Conservation (phyloP, 2,329 filamentous ascomycete species). For the Fusarium concolor region DNA sequence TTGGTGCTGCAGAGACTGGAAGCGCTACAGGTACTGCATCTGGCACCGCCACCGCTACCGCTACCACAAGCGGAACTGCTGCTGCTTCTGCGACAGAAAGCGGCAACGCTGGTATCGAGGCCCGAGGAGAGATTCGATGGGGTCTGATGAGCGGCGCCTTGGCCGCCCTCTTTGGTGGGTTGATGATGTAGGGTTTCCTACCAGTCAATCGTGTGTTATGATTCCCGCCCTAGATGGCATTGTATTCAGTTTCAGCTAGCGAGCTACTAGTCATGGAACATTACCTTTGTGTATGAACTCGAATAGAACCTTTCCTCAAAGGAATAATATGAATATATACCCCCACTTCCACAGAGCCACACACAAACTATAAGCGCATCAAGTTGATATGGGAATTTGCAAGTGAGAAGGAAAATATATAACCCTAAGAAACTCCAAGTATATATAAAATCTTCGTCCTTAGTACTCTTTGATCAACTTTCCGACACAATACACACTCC, state of each 20-base stretch:
- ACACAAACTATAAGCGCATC: too few relatives aligned
- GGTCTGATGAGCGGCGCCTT: constrained; percentile 40
- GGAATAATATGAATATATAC: constrained; percentile 21
- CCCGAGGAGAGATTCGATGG: constrained; percentile 43
- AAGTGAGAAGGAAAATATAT: too few relatives aligned
- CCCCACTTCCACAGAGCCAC: background rate
- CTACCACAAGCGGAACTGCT: constrained; percentile 19
- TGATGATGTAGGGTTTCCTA: constrained; percentile 33
- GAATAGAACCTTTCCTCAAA: constrained; percentile 7
- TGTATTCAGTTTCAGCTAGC: constrained; percentile 23
- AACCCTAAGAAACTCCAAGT: too few relatives aligned
- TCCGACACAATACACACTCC: background rate
- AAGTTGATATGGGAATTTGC: too few relatives aligned
- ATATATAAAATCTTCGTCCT: too few relatives aligned
- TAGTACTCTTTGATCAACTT: too few relatives aligned
- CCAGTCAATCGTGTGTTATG: constrained; percentile 15
- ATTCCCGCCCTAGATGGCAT: constrained; percentile 23
- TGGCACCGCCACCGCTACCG: constrained; percentile 25
- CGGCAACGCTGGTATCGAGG: constrained; percentile 34
- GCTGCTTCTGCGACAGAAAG: constrained; percentile 14
- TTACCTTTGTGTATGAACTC: constrained; percentile 6
- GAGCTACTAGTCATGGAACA: constrained; percentile 20
- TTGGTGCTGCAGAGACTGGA: constrained; percentile 31
- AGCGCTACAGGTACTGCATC: constrained; percentile 12
- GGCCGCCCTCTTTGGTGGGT: constrained; percentile 39